These are phyloP conservation scores for Saccharomycopsis fibuligera DNA, from an alignment of 805 yeast genomes.

Conservation along the genomic window DNA sequence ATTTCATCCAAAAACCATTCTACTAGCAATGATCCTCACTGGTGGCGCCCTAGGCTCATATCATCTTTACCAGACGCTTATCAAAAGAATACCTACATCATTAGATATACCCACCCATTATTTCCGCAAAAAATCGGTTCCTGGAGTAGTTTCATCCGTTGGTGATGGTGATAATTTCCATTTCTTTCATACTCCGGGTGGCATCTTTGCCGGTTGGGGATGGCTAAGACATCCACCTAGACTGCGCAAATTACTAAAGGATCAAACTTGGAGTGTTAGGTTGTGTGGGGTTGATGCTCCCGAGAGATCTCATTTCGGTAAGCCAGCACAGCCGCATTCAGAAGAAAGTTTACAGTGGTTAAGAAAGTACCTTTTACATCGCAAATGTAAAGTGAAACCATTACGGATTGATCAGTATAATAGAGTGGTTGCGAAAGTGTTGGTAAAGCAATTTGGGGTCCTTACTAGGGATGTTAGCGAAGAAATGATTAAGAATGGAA, in stretches of 20 bases:
- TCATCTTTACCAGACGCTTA: constrained; percentile 37
- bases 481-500: constrained; percentile 78
- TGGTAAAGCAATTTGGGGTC: constrained; percentile 44
- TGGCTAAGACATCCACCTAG: constrained; percentile 59
- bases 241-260: constrained; percentile 29
- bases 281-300: constrained; percentile 97
- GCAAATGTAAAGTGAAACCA: constrained; percentile 69
- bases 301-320: constrained; percentile 90
- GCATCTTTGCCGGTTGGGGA: constrained; percentile 84
- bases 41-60: constrained; percentile 38
- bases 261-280: constrained; percentile 72
- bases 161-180: constrained; percentile 97
- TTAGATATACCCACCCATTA: constrained; percentile 42
- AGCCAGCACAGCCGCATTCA: constrained; percentile 82
- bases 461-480: constrained; percentile 72
- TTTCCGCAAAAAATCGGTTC: constrained; percentile 40
- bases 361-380: constrained; percentile 55
- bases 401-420: constrained; percentile 82
- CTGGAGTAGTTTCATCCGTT: constrained; percentile 80
- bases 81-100: constrained; percentile 47
- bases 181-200: constrained; percentile 92
- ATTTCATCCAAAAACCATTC: constrained; percentile 24
- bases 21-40: constrained; percentile 30
- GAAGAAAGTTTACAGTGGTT: constrained; percentile 84
- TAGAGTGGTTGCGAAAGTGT: constrained; percentile 76